phyloP scores from a whole-genome alignment of 345 rosid species.

The Rhizophora mangle region DNA sequence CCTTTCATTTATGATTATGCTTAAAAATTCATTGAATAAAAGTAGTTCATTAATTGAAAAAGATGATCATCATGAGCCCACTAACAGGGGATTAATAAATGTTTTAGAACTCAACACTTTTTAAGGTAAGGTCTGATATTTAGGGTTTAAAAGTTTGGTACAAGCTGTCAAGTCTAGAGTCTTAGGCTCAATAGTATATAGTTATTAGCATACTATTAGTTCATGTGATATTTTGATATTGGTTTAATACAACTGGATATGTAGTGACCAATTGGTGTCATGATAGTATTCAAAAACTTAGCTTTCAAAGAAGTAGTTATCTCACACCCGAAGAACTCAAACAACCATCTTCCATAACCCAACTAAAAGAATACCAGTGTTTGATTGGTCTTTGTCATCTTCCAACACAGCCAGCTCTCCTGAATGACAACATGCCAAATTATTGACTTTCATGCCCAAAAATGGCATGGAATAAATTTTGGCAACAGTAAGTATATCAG shows the following conservation, averaged over 20 bases:
- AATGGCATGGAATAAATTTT: background rate
- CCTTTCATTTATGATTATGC: background rate
- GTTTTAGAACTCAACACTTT: conserved; percentile 4
- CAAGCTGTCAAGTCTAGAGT: background rate
- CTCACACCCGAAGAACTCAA: background rate
- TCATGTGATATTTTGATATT: conserved; percentile 10
- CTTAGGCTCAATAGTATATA: no score
- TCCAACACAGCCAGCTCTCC: background rate
- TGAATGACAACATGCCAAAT: background rate
- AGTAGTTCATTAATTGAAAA: background rate
- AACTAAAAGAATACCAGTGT: conserved; percentile 1
- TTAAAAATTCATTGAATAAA: background rate
- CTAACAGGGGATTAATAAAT: background rate
- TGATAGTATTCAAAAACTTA: conserved; percentile 24
- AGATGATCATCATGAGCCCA: conserved; percentile 3
- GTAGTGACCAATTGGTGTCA: conserved; percentile 13
- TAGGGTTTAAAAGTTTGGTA: conserved; percentile 40
- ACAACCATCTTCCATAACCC: conserved; percentile 4
- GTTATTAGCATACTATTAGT: background rate
- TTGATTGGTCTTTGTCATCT: conserved; percentile 4
- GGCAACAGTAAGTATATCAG: background rate
- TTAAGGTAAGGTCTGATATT: conserved; percentile 8
- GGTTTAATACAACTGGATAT: conserved; percentile 1
- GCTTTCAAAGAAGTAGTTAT: conserved; percentile 24
- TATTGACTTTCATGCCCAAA: background rate